Evolutionary conservation across 176 grass and related monocot genomes (phyloP).

Genomic region (Carex littledalei): DNA sequence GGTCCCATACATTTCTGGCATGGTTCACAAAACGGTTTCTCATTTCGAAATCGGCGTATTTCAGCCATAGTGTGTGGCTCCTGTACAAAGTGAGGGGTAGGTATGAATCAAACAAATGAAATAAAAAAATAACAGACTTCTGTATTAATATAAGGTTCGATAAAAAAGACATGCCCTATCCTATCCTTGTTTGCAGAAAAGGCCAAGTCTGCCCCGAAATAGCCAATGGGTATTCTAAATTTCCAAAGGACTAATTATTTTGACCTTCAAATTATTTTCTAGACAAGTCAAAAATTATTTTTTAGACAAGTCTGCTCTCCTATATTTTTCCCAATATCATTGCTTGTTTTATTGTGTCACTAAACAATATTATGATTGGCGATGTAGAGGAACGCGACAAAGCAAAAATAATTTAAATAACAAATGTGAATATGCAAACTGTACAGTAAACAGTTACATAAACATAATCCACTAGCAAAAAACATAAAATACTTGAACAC

Average conservation of each 20-base stretch:
- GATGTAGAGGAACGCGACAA: too few species aligned
- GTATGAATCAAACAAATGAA: background rate
- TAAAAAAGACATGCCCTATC: background rate
- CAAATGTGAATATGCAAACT: background rate
- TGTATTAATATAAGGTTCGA: background rate
- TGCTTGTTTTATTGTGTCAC: background rate
- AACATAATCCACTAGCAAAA: background rate
- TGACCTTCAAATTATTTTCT: background rate
- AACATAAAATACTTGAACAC: background rate
- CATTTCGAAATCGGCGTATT: conserved; percentile 96
- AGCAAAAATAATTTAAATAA: too few species aligned
- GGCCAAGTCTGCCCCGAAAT: background rate
- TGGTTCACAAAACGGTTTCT: conserved; percentile 62
- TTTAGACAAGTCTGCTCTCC: background rate
- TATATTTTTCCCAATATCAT: background rate
- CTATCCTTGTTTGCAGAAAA: background rate
- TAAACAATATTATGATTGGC: background rate
- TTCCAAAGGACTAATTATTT: background rate
- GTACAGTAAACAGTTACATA: background rate
- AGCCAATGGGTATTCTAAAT: background rate
- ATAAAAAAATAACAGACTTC: background rate
- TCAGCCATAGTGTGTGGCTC: conserved; percentile 90
- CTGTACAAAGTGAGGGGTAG: conserved; percentile 26
- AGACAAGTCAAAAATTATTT: background rate
- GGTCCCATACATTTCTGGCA: conserved; percentile 84